Evolutionary conservation across 139 green algal genomes (phyloP), one percentile per base, ranked within the genome.

Genomic region (Micromonas commoda): DNA sequence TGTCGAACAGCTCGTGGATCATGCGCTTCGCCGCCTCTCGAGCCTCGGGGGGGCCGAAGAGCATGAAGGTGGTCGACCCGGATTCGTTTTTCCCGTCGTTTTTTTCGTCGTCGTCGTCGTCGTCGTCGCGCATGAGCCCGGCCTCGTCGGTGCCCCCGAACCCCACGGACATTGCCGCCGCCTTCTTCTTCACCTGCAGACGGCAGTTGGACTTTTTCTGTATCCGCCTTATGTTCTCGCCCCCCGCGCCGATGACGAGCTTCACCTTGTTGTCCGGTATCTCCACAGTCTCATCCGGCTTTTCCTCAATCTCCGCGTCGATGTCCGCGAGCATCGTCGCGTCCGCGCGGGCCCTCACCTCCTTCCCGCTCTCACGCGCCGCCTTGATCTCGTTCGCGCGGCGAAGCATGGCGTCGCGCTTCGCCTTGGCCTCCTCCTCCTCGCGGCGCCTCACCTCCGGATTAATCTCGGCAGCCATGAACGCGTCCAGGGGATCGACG

Each of bases 221-320:
- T 26, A 77, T 65, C 29, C 16, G 9, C 38, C 65, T 77, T 9
- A 77, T 31, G 9, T 77, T 77, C 38, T 77, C 71, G 51, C 71
- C 71, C 1, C 26, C 37, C 37, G 51, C 52, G 71, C 71, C 71
- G 38, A 77, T 35, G 71, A 77, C 21, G 26, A 77, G 9, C 52
- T 77, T 77, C 3, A 77, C 71, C 39, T 77, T 77, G 38, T 77
- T 77, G 33, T 29, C n/a, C 51, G 71, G 71, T 28, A 77, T 38
- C 35, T 77, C 31, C 16, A 73, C 53, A 2, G 53, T 3, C 31
- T 73, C 66, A 52, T 73, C 33, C 66, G 66, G 66, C 19, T 4
- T n/a, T 19, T 73, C 66, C 29, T 73, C 54, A n/a, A 65, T 2
- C 28, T 65, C 66, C 29, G 52, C 66, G 33, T 73, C 66, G 28